These are phyloP conservation scores for Annulohypoxylon stygium DNA, from an alignment of 495 filamentous ascomycete genomes.

Conservation along the genomic window DNA sequence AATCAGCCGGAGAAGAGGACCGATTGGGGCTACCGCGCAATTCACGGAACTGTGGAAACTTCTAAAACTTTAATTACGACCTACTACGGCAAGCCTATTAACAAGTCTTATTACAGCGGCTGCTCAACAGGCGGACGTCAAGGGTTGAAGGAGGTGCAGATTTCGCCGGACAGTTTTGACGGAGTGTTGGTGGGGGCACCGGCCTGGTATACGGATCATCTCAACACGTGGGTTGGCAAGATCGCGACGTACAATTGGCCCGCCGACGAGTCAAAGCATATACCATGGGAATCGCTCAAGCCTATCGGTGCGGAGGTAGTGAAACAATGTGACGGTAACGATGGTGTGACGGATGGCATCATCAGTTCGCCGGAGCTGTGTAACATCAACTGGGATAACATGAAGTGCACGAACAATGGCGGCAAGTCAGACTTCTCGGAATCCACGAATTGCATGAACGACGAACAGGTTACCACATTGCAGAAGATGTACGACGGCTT, in stretches of 20 bases:
- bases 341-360: constrained; percentile 74
- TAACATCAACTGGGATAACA: constrained; percentile 62
- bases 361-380: constrained; percentile 73
- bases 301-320: constrained; percentile 70
- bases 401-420: constrained; percentile 63
- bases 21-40: constrained; percentile 65
- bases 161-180: constrained; percentile 71
- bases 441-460: constrained; percentile 65
- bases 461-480: constrained; percentile 67
- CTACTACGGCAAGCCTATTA: constrained; percentile 57
- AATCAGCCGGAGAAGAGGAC: constrained; percentile 54
- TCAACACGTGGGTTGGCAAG: constrained; percentile 64
- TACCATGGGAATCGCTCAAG: constrained; percentile 64
- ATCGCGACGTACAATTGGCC: constrained; percentile 58
- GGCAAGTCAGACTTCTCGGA: constrained; percentile 41
- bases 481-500: constrained; percentile 68
- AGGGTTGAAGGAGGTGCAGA: constrained; percentile 66
- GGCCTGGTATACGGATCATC: constrained; percentile 64
- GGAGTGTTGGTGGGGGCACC: constrained; percentile 75
- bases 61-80: constrained; percentile 52
- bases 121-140: constrained; percentile 73
- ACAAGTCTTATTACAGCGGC: constrained; percentile 66
- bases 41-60: constrained; percentile 62
- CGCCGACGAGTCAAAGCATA: constrained; percentile 61
- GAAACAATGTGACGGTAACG: constrained; percentile 73